phyloP scores from a whole-genome alignment of 179 eudicot genomes.

The Nepenthes alata region DNA sequence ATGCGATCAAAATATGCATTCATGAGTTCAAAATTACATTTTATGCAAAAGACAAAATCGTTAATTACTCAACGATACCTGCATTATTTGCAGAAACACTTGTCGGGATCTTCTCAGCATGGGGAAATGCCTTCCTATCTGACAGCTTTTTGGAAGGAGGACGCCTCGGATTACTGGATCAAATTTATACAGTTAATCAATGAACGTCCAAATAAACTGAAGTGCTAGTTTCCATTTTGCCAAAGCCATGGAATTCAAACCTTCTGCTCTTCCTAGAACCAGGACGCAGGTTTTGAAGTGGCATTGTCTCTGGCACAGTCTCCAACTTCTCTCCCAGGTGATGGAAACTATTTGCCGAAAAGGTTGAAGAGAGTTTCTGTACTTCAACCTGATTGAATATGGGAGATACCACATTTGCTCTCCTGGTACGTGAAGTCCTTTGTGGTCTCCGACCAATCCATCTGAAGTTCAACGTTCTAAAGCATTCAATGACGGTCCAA shows the following conservation, averaged over 20 bases:
- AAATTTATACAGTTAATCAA: conserved; percentile 7
- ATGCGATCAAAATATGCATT: no score
- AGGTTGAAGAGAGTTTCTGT: conserved; percentile 37
- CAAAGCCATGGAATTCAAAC: conserved; percentile 16
- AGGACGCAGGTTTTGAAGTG: conserved; percentile 37
- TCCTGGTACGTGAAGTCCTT: conserved; percentile 68
- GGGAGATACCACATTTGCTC: conserved; percentile 62
- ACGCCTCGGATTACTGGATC: conserved; percentile 71
- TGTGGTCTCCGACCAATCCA: conserved; percentile 89
- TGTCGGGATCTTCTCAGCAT: conserved; percentile 31
- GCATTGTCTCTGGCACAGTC: conserved; percentile 36
- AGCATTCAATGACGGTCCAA: no score
- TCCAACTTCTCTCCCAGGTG: conserved; percentile 41
- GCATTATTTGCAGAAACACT: conserved; percentile 4
- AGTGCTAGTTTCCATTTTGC: no score
- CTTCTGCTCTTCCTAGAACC: conserved; percentile 51
- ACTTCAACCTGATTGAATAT: conserved; percentile 56
- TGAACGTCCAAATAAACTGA: neutral
- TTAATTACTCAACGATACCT: no score
- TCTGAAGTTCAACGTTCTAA: conserved; percentile 8
- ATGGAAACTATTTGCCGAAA: conserved; percentile 38
- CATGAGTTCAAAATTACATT: no score
- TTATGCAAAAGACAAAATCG: no score
- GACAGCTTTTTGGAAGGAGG: conserved; percentile 51
- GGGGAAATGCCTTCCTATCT: conserved; percentile 60